These are phyloP conservation scores for Fusarium veterinarium DNA, from an alignment of 2,329 filamentous ascomycete species.

Conservation along the genomic window DNA sequence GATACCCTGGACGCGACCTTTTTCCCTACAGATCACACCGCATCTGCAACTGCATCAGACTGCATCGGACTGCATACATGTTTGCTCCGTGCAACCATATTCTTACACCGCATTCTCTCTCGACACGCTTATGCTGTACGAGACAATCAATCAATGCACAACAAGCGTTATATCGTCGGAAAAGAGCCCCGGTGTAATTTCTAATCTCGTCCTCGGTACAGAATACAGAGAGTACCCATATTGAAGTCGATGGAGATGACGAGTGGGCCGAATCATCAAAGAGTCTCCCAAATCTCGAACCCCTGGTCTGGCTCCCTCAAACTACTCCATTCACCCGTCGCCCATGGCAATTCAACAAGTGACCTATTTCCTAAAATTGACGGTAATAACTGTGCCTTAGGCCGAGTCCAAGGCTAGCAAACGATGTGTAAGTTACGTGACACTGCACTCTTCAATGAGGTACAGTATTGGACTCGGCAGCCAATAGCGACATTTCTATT, in stretches of 20 bases:
- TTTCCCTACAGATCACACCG: conserved; percentile 32
- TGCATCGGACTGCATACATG: conserved; percentile 21
- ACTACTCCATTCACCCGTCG: conserved; percentile 34
- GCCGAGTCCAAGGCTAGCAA: conserved; percentile 4
- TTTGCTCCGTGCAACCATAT: conserved; percentile 29
- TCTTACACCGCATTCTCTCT: conserved; percentile 38
- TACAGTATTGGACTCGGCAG: conserved; percentile 3
- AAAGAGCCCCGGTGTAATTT: conserved; percentile 5
- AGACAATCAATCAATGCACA: conserved; percentile 22
- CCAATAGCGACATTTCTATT: conserved; percentile 29
- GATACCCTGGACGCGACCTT: conserved; percentile 12
- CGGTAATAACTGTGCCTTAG: conserved; percentile 22
- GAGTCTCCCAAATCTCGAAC: conserved; percentile 14
- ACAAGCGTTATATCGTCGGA: background rate
- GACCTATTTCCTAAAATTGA: conserved; percentile 14
- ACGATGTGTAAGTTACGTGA: conserved; percentile 31
- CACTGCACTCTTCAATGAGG: conserved; percentile 5
- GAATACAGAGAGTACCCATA: conserved; percentile 13
- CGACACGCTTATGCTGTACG: conserved; percentile 21
- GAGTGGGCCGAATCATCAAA: conserved; percentile 43
- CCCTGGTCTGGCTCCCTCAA: conserved; percentile 11
- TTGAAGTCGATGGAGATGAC: conserved; percentile 39
- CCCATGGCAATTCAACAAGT: conserved; percentile 41
- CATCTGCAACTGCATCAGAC: conserved; percentile 25
- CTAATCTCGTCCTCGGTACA: conserved; percentile 4